Base-by-base conservation (phyloP, 1,139 yeast genomes). In the Candida sp. region DNA sequence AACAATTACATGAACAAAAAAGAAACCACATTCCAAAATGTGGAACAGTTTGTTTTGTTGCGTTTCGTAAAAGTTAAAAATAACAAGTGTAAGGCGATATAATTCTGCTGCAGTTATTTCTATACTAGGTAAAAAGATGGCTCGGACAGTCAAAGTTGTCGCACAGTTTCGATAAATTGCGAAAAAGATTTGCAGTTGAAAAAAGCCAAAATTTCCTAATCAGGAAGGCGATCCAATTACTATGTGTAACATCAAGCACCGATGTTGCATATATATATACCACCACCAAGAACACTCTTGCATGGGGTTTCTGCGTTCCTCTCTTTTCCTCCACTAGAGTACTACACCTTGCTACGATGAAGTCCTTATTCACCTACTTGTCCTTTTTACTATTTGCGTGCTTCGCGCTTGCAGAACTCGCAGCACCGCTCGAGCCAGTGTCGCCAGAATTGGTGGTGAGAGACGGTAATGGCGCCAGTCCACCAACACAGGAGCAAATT, bases 311-410 rank as follows among this genome's bases (percentile, higher is more conserved):
- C 25, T 7, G 22, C 30, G n/a, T 12, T 23, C 23, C 38, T 31
- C n/a, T 23, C n/a, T 31, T 23, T 28, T 44, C 30, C 22, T 7
- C 26, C n/a, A 33, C 39, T 38, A 25, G 8, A 31, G 7, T 37
- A 37, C 28, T n/a, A 38, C 30, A 38, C n/a, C 41, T 23, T 11
- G 41, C 43, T 25, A 37, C 42, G 41, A 58, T 58, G 62, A 57
- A 48, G 44, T 50, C 49, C 22, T 22, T 55, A 3, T 46, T 46
- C 42, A 44, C 55, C 3, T 40, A 56, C 12, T 41, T 56, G 6
- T 38, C 59, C 4, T 55, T 56, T 11, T 50, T 56, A 33, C 50
- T 55, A 22, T 25, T 54, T 35, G 46, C 57, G 22, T 48, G 56
- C 41, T 33, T 52, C 23, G 32, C 56, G 3, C 58, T 55, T 22